Conservation (phyloP, 163 green algal genomes). For the Coccomyxa subellipsoidea region DNA sequence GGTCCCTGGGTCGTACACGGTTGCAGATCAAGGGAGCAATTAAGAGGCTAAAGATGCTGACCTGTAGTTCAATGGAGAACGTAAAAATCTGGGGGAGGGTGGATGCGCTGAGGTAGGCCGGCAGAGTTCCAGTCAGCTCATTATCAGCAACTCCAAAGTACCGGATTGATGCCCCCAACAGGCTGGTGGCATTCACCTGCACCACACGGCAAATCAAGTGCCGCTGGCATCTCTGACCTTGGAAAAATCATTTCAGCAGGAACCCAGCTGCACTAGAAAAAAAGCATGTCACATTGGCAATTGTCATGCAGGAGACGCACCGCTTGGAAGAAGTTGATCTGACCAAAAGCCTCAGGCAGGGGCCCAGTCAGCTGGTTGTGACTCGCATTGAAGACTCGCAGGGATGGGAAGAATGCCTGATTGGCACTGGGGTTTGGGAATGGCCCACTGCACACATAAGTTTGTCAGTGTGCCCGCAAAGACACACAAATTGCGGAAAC, state of each 20-base stretch:
- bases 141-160: constrained; percentile 23
- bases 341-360: neutral
- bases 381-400: constrained; percentile 22
- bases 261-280: too few relatives aligned
- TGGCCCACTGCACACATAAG: neutral
- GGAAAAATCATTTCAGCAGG: too few relatives aligned
- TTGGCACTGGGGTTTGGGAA: neutral
- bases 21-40: neutral
- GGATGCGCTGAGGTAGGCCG: constrained; percentile 8
- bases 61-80: neutral
- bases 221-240: too few relatives aligned
- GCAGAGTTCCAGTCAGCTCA: constrained; percentile 15
- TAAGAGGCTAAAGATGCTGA: neutral
- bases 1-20: neutral
- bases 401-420: neutral
- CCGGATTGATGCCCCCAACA: neutral
- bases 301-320: neutral
- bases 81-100: neutral
- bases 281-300: too few relatives aligned
- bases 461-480: neutral
- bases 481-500: neutral
- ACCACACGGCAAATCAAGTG: too few relatives aligned
- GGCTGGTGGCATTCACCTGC: neutral
- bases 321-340: constrained; percentile 16
- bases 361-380: constrained; percentile 15